Base-by-base conservation (phyloP, 1,139 yeast species). In the Fermentozyma sake region DNA sequence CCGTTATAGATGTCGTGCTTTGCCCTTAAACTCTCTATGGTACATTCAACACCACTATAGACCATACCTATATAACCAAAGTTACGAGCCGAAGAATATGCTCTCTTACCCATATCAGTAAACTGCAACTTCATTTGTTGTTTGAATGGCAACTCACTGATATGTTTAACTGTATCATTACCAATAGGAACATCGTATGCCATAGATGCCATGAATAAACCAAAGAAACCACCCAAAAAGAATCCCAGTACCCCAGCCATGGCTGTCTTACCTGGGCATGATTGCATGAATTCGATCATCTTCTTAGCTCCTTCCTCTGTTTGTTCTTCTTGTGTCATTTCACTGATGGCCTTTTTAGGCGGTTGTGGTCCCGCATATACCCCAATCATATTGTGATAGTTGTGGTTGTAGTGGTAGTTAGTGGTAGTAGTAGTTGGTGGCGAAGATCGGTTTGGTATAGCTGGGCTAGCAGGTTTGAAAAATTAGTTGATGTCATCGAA, bases 241-340 rank as follows among this genome's bases (percentile, higher is more conserved):
- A 87, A 91, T 23, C 98, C 98, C 11, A 95, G 79, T 12, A 80
- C 96, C 35, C 96, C 97, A 11, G 96, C 84, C 68, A 89, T 78
- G 19, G 71, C 78, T 0, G 96, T 76, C 55, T 91, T 91, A 13
- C 97, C 97, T 0, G 97, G 96, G 61, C 98, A 91, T 11, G 95
- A 84, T 40, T 81, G 80, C 89, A 87, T 85, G 57, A 82, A 74
- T 30, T 69, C 75, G 52, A 86, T 74, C 80, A 89, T 82, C 51
- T 76, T 78, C 46, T 67, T 65, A n/a, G 96, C 96, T 9, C 95
- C 95, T 34, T 76, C 79, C 46, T 85, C 93, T 3, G 95, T 96
- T 58, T 86, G 95, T 51, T 89, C 96, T 41, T 87, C 95, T 26
- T 80, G 91, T 3, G 85, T 76, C 89, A 89, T 79, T 45, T 85